Base-by-base conservation (phyloP, 2,329 filamentous ascomycete genomes). In the Juglanconis oblonga region DNA sequence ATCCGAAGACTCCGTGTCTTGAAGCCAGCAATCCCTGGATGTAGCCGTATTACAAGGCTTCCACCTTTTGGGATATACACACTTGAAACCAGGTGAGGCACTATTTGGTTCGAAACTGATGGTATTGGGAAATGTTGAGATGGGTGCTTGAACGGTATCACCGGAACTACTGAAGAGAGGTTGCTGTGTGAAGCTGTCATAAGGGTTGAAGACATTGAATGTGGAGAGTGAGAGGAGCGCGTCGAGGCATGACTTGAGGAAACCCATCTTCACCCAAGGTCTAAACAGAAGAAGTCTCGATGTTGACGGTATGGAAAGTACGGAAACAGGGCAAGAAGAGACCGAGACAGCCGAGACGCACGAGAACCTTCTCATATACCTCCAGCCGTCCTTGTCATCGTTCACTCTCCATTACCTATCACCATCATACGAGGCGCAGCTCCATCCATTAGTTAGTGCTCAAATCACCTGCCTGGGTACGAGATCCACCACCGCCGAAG, bases 21-120 rank as follows among this genome's bases (percentile, higher is more conserved):
- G 58, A 9, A 63, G 50, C 61, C 61, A 63, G 35, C 61, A 63
- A 36, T 63, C 61, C 24, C 61, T 52, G 7, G 56, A 47, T 6
- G 49, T 42, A 1, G 42, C 24, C 32, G 57, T 57, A 17, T 62
- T 62, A 36, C 60, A 62, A n/a, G 35, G 29, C 48, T 45, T 62
- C 60, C 53, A 63, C 32, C 58, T 53, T 24, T 47, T 40, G 9
- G 61, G 61, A 36, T 63, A 63, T 7, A 52, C 49, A 44, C 61
- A 61, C 14, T 56, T 7, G 31, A 63, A 63, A 7, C 51, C 58
- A 38, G 58, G 54, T 14, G 61, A 61, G 3, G 61, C 53, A 9
- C 50, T 44, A 13, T 63, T 52, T 4, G 61, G 61, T 5, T 47
- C 29, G 10, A 60, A 35, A 24, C 35, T 59, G n/a, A 55, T 51